Conservation (phyloP, 169 alveolate species). For the Eimeria acervulina region DNA sequence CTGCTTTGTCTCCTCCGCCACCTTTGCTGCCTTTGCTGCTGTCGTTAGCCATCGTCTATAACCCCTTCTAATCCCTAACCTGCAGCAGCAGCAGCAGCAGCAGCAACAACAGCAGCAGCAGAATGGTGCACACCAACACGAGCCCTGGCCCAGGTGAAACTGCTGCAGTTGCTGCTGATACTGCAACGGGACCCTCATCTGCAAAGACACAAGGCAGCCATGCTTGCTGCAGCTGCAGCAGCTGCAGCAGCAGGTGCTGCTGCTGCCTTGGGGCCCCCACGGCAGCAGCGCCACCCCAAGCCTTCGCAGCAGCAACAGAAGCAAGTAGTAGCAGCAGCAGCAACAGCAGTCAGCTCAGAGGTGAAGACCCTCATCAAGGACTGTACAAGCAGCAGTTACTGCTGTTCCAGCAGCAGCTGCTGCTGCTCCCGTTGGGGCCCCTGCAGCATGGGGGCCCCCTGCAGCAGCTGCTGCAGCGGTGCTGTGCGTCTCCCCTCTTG, state of each 20-base stretch:
- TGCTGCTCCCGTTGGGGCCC: not conserved
- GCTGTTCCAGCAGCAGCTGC: not conserved
- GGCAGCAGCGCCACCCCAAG: not conserved
- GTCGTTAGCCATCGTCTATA: constrained; percentile 2
- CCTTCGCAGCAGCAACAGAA: not conserved
- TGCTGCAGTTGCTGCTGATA: not conserved
- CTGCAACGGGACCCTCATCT: not conserved
- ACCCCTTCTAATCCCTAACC: not conserved
- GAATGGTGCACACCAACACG: too few species aligned
- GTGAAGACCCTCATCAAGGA: too few species aligned
- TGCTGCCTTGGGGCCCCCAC: not conserved
- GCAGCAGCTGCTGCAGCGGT: not conserved
- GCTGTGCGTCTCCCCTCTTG: not conserved
- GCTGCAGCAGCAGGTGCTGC: not conserved
- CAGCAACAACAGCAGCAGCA: constrained; percentile 8
- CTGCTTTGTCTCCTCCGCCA: not conserved
- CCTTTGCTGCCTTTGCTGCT: too few species aligned
- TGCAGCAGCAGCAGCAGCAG: constrained; percentile 56
- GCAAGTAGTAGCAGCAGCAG: not conserved
- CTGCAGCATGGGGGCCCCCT: constrained; percentile 4
- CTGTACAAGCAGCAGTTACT: not conserved
- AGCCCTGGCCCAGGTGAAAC: not conserved
- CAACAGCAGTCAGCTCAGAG: not conserved
- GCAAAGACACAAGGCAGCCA: too few species aligned
- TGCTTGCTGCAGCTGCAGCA: too few species aligned